These are phyloP conservation scores for Arthrobotrys conoides DNA, from an alignment of 2,329 filamentous ascomycete genomes.

Conservation along the genomic window DNA sequence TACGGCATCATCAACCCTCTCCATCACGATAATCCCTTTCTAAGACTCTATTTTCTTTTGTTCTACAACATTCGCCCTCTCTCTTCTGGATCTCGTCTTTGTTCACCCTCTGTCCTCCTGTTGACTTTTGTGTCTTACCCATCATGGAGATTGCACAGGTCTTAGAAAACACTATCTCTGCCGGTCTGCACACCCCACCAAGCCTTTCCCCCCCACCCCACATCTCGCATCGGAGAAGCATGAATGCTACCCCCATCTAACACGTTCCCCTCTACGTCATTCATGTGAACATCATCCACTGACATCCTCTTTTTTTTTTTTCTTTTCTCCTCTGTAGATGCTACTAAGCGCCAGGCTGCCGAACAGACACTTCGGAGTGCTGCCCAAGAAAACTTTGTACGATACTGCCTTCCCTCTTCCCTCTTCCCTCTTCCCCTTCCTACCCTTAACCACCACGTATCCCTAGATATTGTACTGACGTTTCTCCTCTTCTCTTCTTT, in stretches of 20 bases:
- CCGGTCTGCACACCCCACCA: slow-evolving; percentile 76
- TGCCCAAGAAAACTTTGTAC: slow-evolving; percentile 94
- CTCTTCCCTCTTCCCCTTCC: background rate
- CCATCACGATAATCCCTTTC: slow-evolving; percentile 60
- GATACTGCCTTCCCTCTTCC: slow-evolving; percentile 10
- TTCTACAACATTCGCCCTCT: slow-evolving; percentile 61
- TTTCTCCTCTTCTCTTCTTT: slow-evolving; percentile 61
- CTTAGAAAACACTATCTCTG: slow-evolving; percentile 94
- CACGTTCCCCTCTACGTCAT: slow-evolving; percentile 3
- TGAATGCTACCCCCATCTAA: slow-evolving; percentile 48
- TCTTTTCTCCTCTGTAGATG: slow-evolving; percentile 76
- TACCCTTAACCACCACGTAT: background rate
- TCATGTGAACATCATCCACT: slow-evolving; percentile 57
- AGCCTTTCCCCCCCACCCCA: slow-evolving; percentile 48
- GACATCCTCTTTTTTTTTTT: slow-evolving; percentile 66
- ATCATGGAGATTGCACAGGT: slow-evolving; percentile 98
- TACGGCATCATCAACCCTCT: slow-evolving; percentile 59
- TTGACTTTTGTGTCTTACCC: slow-evolving; percentile 65
- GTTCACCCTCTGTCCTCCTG: slow-evolving; percentile 64
- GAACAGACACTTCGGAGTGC: slow-evolving; percentile 95
- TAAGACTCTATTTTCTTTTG: slow-evolving; percentile 60
- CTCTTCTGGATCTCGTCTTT: slow-evolving; percentile 64
- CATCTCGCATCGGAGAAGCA: slow-evolving; percentile 17
- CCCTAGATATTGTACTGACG: slow-evolving; percentile 45
- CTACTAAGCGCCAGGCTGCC: slow-evolving; percentile 86